A percentile compares a stretch with the other conserved stretches of the same genome.
These are phyloP conservation scores for Aaosphaeria pasadenensis DNA, from an alignment of 2,329 filamentous ascomycete genomes.

Conservation along the genomic window DNA sequence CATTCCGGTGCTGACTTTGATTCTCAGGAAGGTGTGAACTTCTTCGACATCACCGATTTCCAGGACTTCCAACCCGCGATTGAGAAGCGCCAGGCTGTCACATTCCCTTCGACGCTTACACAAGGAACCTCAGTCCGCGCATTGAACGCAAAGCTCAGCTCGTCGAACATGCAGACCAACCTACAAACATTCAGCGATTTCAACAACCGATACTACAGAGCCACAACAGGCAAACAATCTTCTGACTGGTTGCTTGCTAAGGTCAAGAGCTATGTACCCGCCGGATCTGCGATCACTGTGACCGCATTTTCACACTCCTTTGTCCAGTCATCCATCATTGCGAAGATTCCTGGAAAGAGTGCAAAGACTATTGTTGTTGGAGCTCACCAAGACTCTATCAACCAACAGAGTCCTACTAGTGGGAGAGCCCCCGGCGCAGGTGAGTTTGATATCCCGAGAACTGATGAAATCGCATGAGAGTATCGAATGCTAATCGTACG, in stretches of 20 bases:
- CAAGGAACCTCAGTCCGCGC: conserved; percentile 11
- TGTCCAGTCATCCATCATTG: conserved; percentile 86
- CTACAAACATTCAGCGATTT: conserved; percentile 16
- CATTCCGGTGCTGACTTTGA: not conserved
- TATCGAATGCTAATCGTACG: too few relatives aligned
- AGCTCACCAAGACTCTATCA: conserved; percentile 91
- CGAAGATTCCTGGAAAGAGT: conserved; percentile 78
- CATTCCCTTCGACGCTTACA: conserved; percentile 10
- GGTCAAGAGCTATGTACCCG: conserved; percentile 69
- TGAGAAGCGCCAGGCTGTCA: not conserved
- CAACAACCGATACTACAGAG: conserved; percentile 22
- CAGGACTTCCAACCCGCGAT: conserved; percentile 7
- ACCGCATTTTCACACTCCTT: conserved; percentile 74
- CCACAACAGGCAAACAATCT: conserved; percentile 63
- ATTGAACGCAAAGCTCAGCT: conserved; percentile 15
- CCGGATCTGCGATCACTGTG: conserved; percentile 64
- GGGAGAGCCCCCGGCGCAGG: conserved; percentile 76
- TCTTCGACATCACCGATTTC: conserved; percentile 25
- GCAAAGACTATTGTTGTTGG: conserved; percentile 83
- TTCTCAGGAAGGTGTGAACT: conserved; percentile 14
- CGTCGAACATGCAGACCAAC: conserved; percentile 12
- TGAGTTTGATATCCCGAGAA: not conserved
- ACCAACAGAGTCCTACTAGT: conserved; percentile 77
- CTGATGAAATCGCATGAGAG: too few relatives aligned
- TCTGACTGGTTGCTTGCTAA: conserved; percentile 79